Conservation (phyloP, 2,329 filamentous ascomycete species). For the Calonectria honghensis region DNA sequence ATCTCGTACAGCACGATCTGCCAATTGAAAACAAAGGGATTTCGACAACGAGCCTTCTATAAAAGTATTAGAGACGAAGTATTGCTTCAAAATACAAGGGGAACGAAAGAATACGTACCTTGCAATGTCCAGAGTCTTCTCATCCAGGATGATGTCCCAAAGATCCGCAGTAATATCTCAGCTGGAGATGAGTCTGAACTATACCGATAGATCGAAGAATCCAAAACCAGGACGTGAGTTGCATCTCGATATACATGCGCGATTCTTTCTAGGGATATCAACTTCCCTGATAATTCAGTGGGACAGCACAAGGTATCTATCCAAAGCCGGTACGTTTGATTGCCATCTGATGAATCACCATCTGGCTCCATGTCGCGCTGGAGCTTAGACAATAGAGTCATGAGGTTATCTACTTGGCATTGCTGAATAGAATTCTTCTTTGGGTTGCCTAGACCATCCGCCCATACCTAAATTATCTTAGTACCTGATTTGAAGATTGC, state of each 20-base stretch:
- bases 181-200: slow-evolving; percentile 3
- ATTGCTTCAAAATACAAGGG: too few relatives aligned
- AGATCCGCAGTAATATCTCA: not conserved
- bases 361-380: slow-evolving; percentile 6
- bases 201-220: slow-evolving; percentile 5
- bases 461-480: slow-evolving; percentile 3
- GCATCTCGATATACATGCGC: slow-evolving; percentile 15
- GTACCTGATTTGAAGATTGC: not conserved
- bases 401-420: slow-evolving; percentile 2
- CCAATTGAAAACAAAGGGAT: slow-evolving; percentile 9
- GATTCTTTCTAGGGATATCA: not conserved
- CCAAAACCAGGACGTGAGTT: slow-evolving; percentile 9
- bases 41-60: not conserved
- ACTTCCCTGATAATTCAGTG: not conserved
- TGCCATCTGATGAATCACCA: not conserved
- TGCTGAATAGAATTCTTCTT: slow-evolving; percentile 1
- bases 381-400: not conserved
- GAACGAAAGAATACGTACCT: not conserved
- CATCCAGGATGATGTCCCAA: slow-evolving; percentile 20
- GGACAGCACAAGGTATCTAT: slow-evolving; percentile 18
- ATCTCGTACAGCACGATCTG: slow-evolving; percentile 6
- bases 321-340: slow-evolving; percentile 3
- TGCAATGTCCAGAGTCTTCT: slow-evolving; percentile 20
- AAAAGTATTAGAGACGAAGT: not conserved
- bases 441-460: slow-evolving; percentile 15